phyloP scores from a whole-genome alignment of 495 filamentous ascomycete species.

The Penicillium soppii region DNA sequence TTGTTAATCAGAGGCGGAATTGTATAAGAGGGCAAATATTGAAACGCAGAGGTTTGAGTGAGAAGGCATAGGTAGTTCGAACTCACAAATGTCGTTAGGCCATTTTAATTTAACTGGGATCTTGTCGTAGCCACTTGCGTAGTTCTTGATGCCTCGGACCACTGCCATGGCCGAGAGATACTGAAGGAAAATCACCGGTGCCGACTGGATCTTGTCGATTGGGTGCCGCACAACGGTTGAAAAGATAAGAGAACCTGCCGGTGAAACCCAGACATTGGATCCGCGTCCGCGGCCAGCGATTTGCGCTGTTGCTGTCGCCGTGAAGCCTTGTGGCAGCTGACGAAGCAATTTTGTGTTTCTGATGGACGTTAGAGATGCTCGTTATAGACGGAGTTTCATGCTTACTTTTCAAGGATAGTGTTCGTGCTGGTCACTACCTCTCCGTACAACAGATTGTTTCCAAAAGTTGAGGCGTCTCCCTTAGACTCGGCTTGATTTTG shows the following conservation, averaged over 20 bases:
- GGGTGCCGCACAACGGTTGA: conserved; percentile 83
- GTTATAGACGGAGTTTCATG: too few relatives aligned
- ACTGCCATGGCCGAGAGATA: conserved; percentile 91
- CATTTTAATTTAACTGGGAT: conserved; percentile 89
- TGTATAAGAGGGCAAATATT: background rate
- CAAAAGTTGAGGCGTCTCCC: conserved; percentile 64
- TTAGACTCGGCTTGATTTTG: conserved; percentile 60
- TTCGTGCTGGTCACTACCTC: conserved; percentile 94
- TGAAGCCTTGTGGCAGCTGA: conserved; percentile 77
- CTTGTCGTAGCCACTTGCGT: conserved; percentile 69
- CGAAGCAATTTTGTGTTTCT: conserved; percentile 78
- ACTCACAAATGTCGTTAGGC: conserved; percentile 88
- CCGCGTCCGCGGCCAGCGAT: conserved; percentile 90
- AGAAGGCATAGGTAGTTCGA: too few relatives aligned
- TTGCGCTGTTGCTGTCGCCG: conserved; percentile 88
- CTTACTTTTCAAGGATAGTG: conserved; percentile 88
- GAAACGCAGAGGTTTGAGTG: background rate
- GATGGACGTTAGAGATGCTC: conserved; percentile 13
- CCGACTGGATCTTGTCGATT: conserved; percentile 62
- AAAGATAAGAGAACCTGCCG: conserved; percentile 81
- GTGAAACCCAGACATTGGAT: conserved; percentile 92
- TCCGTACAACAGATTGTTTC: conserved; percentile 77
- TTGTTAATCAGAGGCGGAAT: background rate
- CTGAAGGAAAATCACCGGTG: conserved; percentile 92
- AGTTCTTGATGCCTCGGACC: conserved; percentile 78